phyloP scores from a whole-genome alignment of 768 basidiomycete genomes.

The Hygrophorus pudorinus region DNA sequence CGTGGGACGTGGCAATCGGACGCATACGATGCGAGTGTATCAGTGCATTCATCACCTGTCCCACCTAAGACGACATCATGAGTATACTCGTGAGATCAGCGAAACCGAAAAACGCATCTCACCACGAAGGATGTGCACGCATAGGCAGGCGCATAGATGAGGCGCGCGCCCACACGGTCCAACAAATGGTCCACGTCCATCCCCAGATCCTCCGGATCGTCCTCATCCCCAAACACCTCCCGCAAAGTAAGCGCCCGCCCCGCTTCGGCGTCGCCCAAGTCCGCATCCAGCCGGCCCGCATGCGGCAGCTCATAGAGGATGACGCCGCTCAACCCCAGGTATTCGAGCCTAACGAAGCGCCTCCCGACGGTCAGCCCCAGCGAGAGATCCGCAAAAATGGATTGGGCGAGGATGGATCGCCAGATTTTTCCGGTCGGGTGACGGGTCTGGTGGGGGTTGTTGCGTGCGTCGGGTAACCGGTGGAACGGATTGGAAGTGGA shows the following conservation, averaged over 20 bases:
- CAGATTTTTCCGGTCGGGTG: not conserved
- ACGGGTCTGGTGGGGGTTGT: not conserved
- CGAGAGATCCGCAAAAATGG: not conserved
- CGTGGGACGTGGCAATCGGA: constrained; percentile 11
- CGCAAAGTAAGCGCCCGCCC: constrained; percentile 11
- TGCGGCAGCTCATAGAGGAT: constrained; percentile 18
- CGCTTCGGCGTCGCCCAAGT: not conserved
- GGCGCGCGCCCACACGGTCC: constrained; percentile 16
- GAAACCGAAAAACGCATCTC: no score
- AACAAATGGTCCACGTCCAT: constrained; percentile 21
- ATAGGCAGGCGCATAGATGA: constrained; percentile 21
- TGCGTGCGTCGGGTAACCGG: no score
- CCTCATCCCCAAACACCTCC: constrained; percentile 19
- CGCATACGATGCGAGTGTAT: constrained; percentile 9
- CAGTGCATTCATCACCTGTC: constrained; percentile 18
- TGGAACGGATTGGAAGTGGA: no score
- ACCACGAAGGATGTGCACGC: constrained; percentile 24
- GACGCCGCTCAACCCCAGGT: constrained; percentile 20
- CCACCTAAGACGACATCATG: constrained; percentile 12
- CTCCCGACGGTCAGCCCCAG: constrained; percentile 5
- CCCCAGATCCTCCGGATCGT: constrained; percentile 12
- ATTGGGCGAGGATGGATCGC: not conserved
- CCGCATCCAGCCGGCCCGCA: not conserved
- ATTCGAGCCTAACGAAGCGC: constrained; percentile 19
- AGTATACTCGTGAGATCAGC: no score